Base-by-base conservation (phyloP, 129 eudicot genomes). In the Daucus carota region DNA sequence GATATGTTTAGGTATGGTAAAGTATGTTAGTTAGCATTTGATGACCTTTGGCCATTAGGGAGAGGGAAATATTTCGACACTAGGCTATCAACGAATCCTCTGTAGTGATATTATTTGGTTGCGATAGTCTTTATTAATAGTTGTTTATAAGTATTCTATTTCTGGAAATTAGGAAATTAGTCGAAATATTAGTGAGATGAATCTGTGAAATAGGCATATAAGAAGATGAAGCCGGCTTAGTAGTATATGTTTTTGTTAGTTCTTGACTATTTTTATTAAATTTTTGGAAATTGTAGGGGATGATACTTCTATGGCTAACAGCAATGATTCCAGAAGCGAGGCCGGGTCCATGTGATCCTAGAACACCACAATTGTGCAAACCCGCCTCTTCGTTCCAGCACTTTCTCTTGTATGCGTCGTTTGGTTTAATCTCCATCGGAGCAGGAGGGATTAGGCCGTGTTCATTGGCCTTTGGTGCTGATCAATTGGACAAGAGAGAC, bases 401-500 rank as follows among this genome's bases (percentile, higher is more conserved):
- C 54, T 63, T 77, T 14, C 70, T 88, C 40, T 78, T 93, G 36
- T 31, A 82, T 28, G 86, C 86, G 13, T 77, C 97, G 4, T 88
- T 88, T 14, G 86, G 76, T 40, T 72, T 93, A 59, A 93, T 93
- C 88, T 93, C 98, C 16, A 76, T 93, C 72, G 98, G 98, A 46
- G 98, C 98, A 8, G 98, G 98, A 48, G 98, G 98, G 32, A 78
- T 93, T 22, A 84, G 98, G 59, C 86, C 98, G 0, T 88, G 95
- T 76, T 93, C 98, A 41, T 76, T 88, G 24, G 95, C 98, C 75
- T 93, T 93, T 83, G 98, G 97, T 4, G 96, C 98, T 2, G 96
- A 93, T 81, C 98, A 93, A 72, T 65, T 93, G 4, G 92, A 86
- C 84, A 46, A 66, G 15, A 86, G 81, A 72, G 81, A 85, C 33